Evolutionary conservation across 192 early-diverging fungal species (phyloP).

Genomic region (Geosiphon pyriformis): DNA sequence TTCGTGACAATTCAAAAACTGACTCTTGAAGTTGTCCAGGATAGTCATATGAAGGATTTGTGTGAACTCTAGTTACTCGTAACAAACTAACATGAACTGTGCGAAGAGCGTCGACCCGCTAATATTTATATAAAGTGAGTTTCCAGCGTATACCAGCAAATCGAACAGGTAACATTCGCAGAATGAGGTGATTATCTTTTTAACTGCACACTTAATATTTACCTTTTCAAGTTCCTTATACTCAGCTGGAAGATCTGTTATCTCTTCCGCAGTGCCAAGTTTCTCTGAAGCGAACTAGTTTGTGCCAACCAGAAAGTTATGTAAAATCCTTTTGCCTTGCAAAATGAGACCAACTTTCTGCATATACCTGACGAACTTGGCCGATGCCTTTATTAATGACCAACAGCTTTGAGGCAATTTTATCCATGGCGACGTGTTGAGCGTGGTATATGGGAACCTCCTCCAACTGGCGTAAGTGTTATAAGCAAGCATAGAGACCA

Average conservation of each 20-base stretch:
- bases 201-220: conserved; percentile 3
- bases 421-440: background rate
- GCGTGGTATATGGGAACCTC: too few species aligned
- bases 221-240: conserved; percentile 89
- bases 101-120: conserved; percentile 77
- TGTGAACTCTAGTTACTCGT: conserved; percentile 70
- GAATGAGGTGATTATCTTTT: background rate
- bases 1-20: conserved; percentile 64
- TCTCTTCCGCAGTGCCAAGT: conserved; percentile 70
- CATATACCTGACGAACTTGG: conserved; percentile 11
- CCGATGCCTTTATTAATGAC: conserved; percentile 1
- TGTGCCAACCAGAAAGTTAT: background rate
- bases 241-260: conserved; percentile 91
- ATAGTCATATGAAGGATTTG: conserved; percentile 71
- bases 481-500: too few species aligned
- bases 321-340: too few species aligned
- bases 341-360: background rate
- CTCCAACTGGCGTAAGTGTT: too few species aligned
- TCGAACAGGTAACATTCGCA: background rate
- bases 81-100: conserved; percentile 63
- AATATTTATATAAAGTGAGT: background rate
- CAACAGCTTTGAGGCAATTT: background rate
- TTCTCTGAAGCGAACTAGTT: conserved; percentile 84
- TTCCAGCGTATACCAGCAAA: background rate
- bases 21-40: conserved; percentile 65